Percentiles rank a stretch among this genome's conserved stretches.
These are phyloP conservation scores for Zostera marina DNA, from an alignment of 116 monocot species.

Conservation along the genomic window DNA sequence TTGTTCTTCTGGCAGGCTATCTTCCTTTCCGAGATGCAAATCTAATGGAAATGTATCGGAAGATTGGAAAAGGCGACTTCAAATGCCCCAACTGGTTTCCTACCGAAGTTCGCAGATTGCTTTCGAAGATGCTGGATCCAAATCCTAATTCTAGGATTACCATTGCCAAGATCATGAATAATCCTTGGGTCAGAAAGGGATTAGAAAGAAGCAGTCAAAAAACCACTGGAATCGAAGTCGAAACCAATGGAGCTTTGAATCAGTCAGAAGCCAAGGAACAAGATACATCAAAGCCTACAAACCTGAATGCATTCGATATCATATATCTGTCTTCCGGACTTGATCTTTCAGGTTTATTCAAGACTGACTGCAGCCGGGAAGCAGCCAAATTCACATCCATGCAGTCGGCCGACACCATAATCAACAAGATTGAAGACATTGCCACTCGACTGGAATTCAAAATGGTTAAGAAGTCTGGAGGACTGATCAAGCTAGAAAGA, in stretches of 20 bases:
- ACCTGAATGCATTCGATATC: constrained; percentile 47
- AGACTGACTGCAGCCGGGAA: constrained; percentile 5
- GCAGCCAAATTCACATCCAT: constrained; percentile 35
- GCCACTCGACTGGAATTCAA: constrained; percentile 40
- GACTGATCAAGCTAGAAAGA: constrained; percentile 41
- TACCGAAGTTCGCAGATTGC: constrained; percentile 23
- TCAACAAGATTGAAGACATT: constrained; percentile 55
- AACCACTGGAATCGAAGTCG: constrained; percentile 1
- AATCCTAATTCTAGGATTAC: constrained; percentile 53
- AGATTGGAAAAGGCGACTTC: constrained; percentile 9
- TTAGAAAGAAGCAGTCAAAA: constrained; percentile 14
- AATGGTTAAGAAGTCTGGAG: constrained; percentile 48
- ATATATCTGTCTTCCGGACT: constrained; percentile 33
- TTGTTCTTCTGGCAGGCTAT: constrained; percentile 8
- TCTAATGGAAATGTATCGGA: constrained; percentile 8
- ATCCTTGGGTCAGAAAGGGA: constrained; percentile 46
- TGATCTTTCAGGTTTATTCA: constrained; percentile 43
- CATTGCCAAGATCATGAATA: constrained; percentile 44
- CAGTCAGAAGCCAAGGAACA: neutral
- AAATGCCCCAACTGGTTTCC: constrained; percentile 45
- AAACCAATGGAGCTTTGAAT: constrained; percentile 3
- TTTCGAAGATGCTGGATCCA: constrained; percentile 46
- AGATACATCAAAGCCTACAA: constrained; percentile 9
- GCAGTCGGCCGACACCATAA: constrained; percentile 22
- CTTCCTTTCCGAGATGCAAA: constrained; percentile 11